A percentile compares a stretch with the other conserved stretches of the same genome.
Evolutionary conservation across 2,329 filamentous ascomycete genomes (phyloP).

Genomic region (Nectriaceae sp.): DNA sequence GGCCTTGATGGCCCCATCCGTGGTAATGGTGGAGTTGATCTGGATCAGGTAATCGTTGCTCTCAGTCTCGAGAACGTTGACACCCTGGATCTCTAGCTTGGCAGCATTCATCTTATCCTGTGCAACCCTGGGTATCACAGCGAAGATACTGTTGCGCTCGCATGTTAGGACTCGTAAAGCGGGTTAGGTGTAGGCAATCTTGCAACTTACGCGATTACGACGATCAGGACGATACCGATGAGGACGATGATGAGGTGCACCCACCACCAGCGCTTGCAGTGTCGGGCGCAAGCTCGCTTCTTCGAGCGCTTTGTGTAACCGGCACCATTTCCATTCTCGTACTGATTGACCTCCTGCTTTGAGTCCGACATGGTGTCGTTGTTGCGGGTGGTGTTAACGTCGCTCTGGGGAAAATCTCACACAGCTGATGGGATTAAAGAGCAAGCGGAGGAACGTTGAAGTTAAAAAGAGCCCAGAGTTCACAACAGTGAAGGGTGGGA

Average conservation of each 20-base stretch:
- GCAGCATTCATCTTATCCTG: slow-evolving; percentile 58
- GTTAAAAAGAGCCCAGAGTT: not conserved
- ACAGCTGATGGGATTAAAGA: not conserved
- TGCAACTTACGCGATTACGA: slow-evolving; percentile 59
- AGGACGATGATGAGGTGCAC: slow-evolving; percentile 54
- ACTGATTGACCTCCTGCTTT: slow-evolving; percentile 37
- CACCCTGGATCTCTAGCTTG: slow-evolving; percentile 51
- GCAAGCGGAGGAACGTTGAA: not conserved
- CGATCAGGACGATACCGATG: slow-evolving; percentile 53
- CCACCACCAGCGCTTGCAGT: slow-evolving; percentile 64
- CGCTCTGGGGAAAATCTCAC: not conserved
- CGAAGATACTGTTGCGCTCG: slow-evolving; percentile 49
- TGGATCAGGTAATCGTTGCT: slow-evolving; percentile 49
- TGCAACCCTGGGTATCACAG: slow-evolving; percentile 57
- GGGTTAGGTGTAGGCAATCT: slow-evolving; percentile 10
- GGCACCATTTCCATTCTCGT: slow-evolving; percentile 31
- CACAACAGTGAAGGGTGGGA: not conserved
- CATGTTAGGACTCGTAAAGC: too few species aligned
- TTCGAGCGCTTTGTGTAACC: slow-evolving; percentile 29
- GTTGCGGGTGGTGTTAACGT: not conserved
- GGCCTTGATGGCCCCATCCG: slow-evolving; percentile 54
- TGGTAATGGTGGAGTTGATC: slow-evolving; percentile 58
- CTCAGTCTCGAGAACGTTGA: slow-evolving; percentile 50
- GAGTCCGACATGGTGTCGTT: slow-evolving; percentile 28
- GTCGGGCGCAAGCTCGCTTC: slow-evolving; percentile 43